These are phyloP conservation scores for Dendrobium huoshanense DNA, from an alignment of 106 monocot genomes.

Conservation along the genomic window DNA sequence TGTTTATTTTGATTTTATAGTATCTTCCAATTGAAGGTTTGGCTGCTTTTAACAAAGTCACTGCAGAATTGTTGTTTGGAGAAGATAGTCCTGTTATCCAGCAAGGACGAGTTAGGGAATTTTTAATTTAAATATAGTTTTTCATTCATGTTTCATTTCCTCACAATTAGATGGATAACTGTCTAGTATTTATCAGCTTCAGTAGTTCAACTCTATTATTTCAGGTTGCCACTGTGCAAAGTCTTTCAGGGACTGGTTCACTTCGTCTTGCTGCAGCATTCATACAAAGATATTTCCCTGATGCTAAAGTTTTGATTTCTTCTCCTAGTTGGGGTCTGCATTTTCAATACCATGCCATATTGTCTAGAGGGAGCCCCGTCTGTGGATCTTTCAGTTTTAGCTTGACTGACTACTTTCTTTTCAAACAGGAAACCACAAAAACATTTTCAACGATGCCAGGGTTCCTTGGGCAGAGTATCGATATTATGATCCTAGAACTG, in stretches of 20 bases:
- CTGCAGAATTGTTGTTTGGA: conserved; percentile 83
- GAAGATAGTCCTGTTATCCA: conserved; percentile 69
- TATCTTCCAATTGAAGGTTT: conserved; percentile 99
- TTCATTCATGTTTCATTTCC: background rate
- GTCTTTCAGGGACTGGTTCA: conserved; percentile 97
- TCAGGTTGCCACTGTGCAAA: conserved; percentile 92
- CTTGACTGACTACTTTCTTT: background rate
- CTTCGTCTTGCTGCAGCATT: conserved; percentile 99
- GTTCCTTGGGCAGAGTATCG: conserved; percentile 97
- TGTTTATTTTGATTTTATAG: conserved; percentile 36
- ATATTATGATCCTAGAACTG: conserved; percentile 91
- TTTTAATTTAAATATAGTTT: background rate
- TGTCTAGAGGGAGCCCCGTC: background rate
- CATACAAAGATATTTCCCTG: conserved; percentile 96
- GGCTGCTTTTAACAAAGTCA: conserved; percentile 90
- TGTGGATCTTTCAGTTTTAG: background rate
- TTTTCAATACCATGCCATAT: background rate
- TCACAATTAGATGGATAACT: background rate
- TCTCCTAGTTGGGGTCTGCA: conserved; percentile 91
- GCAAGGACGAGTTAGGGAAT: conserved; percentile 53
- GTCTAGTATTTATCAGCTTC: background rate
- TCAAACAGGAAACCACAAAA: conserved; percentile 94
- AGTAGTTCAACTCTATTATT: background rate
- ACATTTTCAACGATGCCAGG: conserved; percentile 97
- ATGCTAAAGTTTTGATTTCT: conserved; percentile 89